Base-by-base conservation (phyloP, 176 grass and related monocot species). In the Poa annua region DNA sequence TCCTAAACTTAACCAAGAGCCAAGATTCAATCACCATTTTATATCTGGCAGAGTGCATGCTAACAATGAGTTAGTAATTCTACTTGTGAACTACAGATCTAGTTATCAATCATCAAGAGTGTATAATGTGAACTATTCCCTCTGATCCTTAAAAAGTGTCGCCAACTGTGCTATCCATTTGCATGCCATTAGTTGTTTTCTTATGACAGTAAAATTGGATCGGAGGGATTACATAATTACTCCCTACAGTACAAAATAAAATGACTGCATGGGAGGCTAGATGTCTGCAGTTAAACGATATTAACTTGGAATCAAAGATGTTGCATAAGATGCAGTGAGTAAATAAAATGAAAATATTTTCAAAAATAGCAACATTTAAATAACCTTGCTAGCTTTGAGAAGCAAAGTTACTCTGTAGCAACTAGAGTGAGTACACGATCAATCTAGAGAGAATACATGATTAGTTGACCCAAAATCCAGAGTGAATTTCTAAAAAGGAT, bases 221-320 rank as follows among this genome's bases (percentile, higher is more conserved):
- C n/a, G n/a, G n/a, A n/a, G n/a, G n/a, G n/a, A n/a, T 80, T 2
- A 16, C 29, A 80, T 25, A 22, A 62, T 41, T 71, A 71, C n/a
- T 71, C 11, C 19, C 38, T 70, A 13, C 45, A 16, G 12, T 47
- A 71, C 15, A 25, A 71, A 71, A 71, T 25, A 36, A 0, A 7
- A n/a, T 24, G 67, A 15, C 6, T 6, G 39, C 21, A 19, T 64
- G 14, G 61, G 6, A 22, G 54, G 54, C 54, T 57, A 57, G 16
- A 34, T 35, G 32, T 34, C 6, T 35, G 63, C 32, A 35, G 63
- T 66, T 7, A 35, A 66, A 66, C 6, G 8, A 17, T 66, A 65
- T 65, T 17, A 65, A 34, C 26, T 65, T 65, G 13, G 15, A 69
- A 41, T 36, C 68, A 9, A 71, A 71, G 68, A 7, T 71, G 11